A percentile compares a stretch with the other conserved stretches of the same genome.
phyloP scores from a whole-genome alignment of 192 early-diverging fungal genomes.

The Podila verticillata region DNA sequence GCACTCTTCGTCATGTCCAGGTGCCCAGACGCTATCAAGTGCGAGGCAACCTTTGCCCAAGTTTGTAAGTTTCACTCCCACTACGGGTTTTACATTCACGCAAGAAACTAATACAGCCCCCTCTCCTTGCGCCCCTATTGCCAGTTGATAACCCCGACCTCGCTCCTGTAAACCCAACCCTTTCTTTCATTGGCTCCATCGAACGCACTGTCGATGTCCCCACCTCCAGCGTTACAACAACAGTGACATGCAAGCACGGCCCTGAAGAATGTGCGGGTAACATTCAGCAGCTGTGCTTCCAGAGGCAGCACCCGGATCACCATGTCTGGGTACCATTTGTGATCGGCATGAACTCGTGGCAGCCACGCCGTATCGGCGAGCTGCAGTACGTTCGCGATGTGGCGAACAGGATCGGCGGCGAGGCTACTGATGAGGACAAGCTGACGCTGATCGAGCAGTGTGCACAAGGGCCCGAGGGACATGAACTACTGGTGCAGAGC shows the following conservation, averaged over 20 bases:
- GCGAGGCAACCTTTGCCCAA: constrained; percentile 59
- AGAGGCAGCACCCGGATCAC: constrained; percentile 39
- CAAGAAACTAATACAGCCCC: background rate
- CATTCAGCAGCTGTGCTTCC: constrained; percentile 63
- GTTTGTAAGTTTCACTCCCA: constrained; percentile 39
- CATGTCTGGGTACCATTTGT: constrained; percentile 55
- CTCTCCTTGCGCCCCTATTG: background rate
- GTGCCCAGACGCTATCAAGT: constrained; percentile 69
- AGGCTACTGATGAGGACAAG: background rate
- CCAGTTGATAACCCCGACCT: constrained; percentile 14
- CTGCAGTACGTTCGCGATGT: constrained; percentile 22
- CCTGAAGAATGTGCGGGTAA: constrained; percentile 57
- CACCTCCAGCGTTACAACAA: constrained; percentile 1
- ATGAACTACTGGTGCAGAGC: background rate
- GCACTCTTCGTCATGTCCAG: constrained; percentile 78
- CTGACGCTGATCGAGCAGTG: background rate
- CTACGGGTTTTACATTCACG: background rate
- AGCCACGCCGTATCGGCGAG: constrained; percentile 23
- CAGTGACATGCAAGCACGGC: constrained; percentile 53
- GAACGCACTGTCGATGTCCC: constrained; percentile 1
- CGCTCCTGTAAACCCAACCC: constrained; percentile 14
- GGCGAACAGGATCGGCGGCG: constrained; percentile 2
- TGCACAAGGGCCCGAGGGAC: background rate
- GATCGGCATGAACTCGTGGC: constrained; percentile 47
- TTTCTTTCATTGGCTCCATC: constrained; percentile 32